Evolutionary conservation across 805 yeast species (phyloP), one percentile per base, ranked within the genome.

Genomic region (Saccharomycopsis synnaedendra): DNA sequence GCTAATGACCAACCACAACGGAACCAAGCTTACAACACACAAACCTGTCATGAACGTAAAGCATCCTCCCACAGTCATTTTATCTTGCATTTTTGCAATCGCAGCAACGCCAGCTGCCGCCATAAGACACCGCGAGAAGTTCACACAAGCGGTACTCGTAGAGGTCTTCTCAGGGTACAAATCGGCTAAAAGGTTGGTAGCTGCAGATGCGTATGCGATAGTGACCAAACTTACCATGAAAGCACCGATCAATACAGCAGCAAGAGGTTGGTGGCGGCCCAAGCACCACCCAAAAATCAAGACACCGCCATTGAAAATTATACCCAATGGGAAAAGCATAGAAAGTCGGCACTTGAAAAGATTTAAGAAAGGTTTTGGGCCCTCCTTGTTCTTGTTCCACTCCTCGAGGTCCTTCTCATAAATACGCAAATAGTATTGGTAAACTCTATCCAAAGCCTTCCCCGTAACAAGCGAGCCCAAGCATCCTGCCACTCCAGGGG

Each of bases 91-190:
- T 43, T 64, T 70, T 28, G 76, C 72, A 27, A 85, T 66, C 3
- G 78, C 80, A 0, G 85, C 93, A 28, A 82, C 70, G 40, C 83
- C 78, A 1, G 76, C 70, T 0, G 95, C 95, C 32, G 82, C 80
- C 42, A 77, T 56, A n/a, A 75, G 66, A 59, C 96, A 87, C 55
- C 96, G 67, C 28, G 78, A 69, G 32, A 87, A 64, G 58, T 88
- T 88, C 53, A 82, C 69, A 43, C 82, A 70, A 6, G 93, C 82
- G 0, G 86, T 73, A 4, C 89, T 82, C 3, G 90, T 76, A 0
- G 94, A 85, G 0, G 87, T 72, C 42, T 73, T 72, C 3, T 70
- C 62, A 0, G 96, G 95, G 52, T 72, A 79, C 49, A 86, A 59
- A 58, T 88, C 96, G 11, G 86, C 83, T 47, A 85, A 60, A 39